A percentile compares a stretch with the other conserved stretches of the same genome.
Conservation (phyloP, 768 basidiomycete species). For the Dacryopinax primogenitus region DNA sequence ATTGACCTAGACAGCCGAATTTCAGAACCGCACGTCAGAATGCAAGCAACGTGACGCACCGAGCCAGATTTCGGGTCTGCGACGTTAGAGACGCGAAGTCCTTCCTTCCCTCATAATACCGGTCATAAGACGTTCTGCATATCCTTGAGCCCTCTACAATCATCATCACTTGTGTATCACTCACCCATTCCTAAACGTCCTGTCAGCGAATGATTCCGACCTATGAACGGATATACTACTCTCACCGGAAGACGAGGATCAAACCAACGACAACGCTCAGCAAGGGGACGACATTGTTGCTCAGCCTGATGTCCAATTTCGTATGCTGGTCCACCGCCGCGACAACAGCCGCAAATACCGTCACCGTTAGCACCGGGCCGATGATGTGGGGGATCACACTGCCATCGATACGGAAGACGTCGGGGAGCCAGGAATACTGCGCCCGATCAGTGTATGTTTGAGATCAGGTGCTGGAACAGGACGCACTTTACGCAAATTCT, state of each 20-base stretch:
- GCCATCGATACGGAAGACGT: constrained; percentile 71
- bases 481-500: background rate
- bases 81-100: constrained; percentile 60
- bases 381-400: constrained; percentile 40
- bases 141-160: constrained; percentile 8
- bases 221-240: constrained; percentile 18
- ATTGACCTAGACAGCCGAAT: constrained; percentile 61
- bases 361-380: constrained; percentile 65
- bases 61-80: constrained; percentile 30
- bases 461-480: background rate
- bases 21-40: constrained; percentile 23
- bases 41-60: constrained; percentile 23
- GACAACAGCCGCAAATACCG: constrained; percentile 46
- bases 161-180: constrained; percentile 15
- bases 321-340: constrained; percentile 19
- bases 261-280: constrained; percentile 86
- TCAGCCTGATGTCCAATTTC: constrained; percentile 39
- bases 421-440: constrained; percentile 81
- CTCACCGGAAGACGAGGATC: constrained; percentile 65
- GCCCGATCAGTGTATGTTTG: background rate
- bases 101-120: constrained; percentile 82
- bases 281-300: constrained; percentile 76
- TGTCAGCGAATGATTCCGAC: background rate
- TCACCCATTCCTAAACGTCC: constrained; percentile 48
- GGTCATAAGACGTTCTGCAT: constrained; percentile 66